phyloP scores from a whole-genome alignment of 2,329 filamentous ascomycete species.

The Lachnum nothofagi region DNA sequence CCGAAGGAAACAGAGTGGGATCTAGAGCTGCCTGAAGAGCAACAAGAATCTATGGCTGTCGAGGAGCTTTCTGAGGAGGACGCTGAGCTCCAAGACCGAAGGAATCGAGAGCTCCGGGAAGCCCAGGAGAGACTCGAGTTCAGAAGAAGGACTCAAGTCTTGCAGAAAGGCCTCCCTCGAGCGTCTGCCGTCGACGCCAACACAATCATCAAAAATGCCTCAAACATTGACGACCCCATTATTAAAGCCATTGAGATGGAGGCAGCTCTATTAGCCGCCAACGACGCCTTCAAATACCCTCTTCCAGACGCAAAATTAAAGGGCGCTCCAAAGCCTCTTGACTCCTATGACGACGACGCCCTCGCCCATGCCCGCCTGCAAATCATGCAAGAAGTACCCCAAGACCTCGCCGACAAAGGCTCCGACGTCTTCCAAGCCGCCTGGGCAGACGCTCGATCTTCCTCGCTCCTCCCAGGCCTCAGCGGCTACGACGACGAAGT shows the following conservation, averaged over 20 bases:
- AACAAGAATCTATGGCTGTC: constrained; percentile 50
- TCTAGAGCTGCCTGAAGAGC: constrained; percentile 81
- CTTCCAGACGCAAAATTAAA: constrained; percentile 62
- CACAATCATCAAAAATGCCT: constrained; percentile 59
- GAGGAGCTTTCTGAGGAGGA: constrained; percentile 54
- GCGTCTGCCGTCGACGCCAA: constrained; percentile 68
- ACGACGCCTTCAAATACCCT: constrained; percentile 73
- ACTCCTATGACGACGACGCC: constrained; percentile 63
- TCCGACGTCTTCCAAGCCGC: constrained; percentile 47
- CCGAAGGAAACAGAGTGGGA: constrained; percentile 95
- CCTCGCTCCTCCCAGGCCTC: constrained; percentile 67
- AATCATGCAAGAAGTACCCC: constrained; percentile 48
- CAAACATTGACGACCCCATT: constrained; percentile 56
- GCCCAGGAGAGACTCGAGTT: constrained; percentile 68
- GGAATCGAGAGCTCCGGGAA: constrained; percentile 68
- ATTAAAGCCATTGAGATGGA: constrained; percentile 69
- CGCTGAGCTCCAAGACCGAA: constrained; percentile 69
- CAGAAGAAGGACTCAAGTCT: constrained; percentile 80
- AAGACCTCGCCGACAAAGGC: constrained; percentile 45
- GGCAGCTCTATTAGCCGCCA: constrained; percentile 71
- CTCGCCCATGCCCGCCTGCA: constrained; percentile 72
- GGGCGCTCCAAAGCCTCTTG: constrained; percentile 55
- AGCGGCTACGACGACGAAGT: constrained; percentile 73
- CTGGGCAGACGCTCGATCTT: constrained; percentile 50
- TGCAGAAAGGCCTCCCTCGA: constrained; percentile 77